Evolutionary conservation across 140 eudicot species (phyloP), one percentile per base, ranked within the genome.

Genomic region (Erigeron philadelphicus): DNA sequence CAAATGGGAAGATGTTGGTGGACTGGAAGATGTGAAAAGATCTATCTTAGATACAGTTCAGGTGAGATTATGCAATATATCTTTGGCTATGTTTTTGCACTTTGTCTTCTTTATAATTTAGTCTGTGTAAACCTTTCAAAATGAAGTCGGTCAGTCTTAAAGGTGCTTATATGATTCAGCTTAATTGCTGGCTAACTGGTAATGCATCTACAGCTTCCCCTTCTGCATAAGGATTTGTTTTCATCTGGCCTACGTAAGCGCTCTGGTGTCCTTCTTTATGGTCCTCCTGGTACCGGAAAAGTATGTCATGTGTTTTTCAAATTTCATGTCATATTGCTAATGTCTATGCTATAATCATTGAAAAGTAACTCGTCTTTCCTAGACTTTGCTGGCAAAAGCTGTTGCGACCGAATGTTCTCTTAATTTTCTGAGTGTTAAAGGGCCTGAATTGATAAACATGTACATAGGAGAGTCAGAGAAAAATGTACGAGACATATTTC

Each of bases 381-480:
- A 93, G 96, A 89, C 98, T 11, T 74, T 93, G 85, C 59, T 93
- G 81, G 95, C 96, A 47, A 93, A 93, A 87, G 96, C 98, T 81
- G 95, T 93, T 79, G 98, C 98, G 41, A 89, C 96, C 45, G 98
- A 92, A 78, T 88, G 95, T 83, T 86, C 96, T 79, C 82, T 86
- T 73, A 92, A 92, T 81, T 92, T 92, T 61, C 80, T 92, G 11
- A 92, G 98, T 76, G 98, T 92, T 23, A 89, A 92, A 83, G 98
- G 98, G 71, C 98, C 98, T 61, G 98, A 92, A 73, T 70, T 92
- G 79, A 92, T 92, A 73, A 92, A 92, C 81, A 92, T 92, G 98
- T 92, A 88, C 95, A 92, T 92, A 66, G 98, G 98, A 80, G 98
- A 92, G 73, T 92, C 98, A 3, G 98, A 92, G 82, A 92, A 92